A percentile compares a stretch with the other conserved stretches of the same genome.
These are phyloP conservation scores for Scutellospora calospora DNA, from an alignment of 371 early-diverging fungal species.

Conservation along the genomic window DNA sequence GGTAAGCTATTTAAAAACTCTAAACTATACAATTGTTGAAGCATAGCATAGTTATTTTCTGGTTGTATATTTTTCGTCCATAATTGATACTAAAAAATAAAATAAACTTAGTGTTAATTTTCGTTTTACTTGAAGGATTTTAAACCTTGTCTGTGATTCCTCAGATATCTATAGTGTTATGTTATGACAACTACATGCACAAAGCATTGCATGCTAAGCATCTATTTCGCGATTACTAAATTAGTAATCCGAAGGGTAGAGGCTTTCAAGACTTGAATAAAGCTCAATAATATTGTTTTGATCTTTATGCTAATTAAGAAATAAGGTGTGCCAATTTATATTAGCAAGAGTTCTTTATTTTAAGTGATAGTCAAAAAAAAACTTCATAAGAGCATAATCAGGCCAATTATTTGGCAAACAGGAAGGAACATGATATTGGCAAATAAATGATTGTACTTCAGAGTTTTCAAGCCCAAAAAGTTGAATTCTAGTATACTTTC, in stretches of 20 bases:
- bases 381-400: background rate
- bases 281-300: background rate
- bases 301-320: background rate
- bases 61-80: background rate
- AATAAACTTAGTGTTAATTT: background rate
- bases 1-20: no score
- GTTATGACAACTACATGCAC: background rate
- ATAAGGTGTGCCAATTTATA: background rate
- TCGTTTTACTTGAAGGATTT: background rate
- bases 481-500: background rate
- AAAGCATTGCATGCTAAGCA: background rate
- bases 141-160: background rate
- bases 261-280: background rate
- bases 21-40: no score
- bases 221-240: background rate
- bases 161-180: background rate
- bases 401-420: background rate
- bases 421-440: background rate
- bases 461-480: background rate
- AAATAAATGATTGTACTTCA: background rate
- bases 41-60: background rate
- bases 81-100: constrained; percentile 5
- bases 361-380: background rate
- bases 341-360: background rate
- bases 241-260: background rate